Evolutionary conservation across 768 basidiomycete species (phyloP).

Genomic region (Paxillus ammoniavirescens): DNA sequence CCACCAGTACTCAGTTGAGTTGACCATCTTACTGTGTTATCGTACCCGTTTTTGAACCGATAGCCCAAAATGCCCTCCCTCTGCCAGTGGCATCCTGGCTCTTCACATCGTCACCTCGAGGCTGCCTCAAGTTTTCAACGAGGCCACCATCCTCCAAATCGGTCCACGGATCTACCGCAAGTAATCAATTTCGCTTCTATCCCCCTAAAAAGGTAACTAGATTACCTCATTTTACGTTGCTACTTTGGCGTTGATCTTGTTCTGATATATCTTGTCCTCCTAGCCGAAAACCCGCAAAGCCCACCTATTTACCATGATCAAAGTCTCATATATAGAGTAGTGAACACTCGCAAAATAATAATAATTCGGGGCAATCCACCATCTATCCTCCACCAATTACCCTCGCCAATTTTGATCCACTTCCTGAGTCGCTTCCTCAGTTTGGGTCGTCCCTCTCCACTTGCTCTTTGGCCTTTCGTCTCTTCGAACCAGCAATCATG

Average conservation of each 20-base stretch:
- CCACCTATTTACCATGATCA: background rate
- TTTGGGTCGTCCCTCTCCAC: background rate
- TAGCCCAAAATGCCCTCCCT: constrained; percentile 17
- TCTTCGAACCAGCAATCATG: constrained; percentile 75
- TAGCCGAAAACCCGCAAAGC: too few relatives aligned
- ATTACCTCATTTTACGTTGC: background rate
- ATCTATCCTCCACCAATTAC: background rate
- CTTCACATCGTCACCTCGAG: constrained; percentile 42
- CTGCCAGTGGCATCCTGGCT: constrained; percentile 23
- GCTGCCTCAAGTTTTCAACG: constrained; percentile 32
- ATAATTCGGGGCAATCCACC: too few relatives aligned
- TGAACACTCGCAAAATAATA: background rate
- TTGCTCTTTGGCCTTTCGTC: constrained; percentile 47
- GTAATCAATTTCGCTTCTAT: background rate
- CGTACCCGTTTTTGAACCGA: constrained; percentile 30
- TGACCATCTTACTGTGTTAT: constrained; percentile 6
- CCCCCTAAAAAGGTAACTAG: background rate
- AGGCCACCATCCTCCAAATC: constrained; percentile 25
- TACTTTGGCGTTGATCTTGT: too few relatives aligned
- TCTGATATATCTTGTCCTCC: too few relatives aligned
- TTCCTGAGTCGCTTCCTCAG: constrained; percentile 9
- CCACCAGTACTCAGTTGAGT: constrained; percentile 2
- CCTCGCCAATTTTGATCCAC: background rate
- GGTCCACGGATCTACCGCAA: constrained; percentile 27
- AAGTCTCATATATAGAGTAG: background rate